Evolutionary conservation across 2,329 filamentous ascomycete species (phyloP), one percentile per base, ranked within the genome.

Genomic region (Fusarium lateritium): DNA sequence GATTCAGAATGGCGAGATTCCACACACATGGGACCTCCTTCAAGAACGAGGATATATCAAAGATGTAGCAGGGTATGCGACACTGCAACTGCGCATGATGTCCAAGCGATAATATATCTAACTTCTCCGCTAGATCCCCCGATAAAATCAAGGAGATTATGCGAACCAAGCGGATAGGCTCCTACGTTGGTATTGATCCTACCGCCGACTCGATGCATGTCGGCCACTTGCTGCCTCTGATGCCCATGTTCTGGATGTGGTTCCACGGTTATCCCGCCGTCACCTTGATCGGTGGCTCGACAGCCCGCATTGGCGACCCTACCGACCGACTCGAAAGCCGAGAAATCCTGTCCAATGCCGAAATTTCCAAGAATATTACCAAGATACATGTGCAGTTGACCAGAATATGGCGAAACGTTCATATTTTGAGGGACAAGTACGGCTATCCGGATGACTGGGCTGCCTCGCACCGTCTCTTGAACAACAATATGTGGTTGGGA

Each of bases 401-500:
- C 73, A 89, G 85, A 71, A 79, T 98, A 44, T 97, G 94, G 88
- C 70, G 76, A 21, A 94, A 94, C 71, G 92, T 94, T 33, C 89
- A 93, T 46, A 73, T 74, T 1, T 86, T 93, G 68, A 92, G 88
- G 7, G 79, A 80, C 55, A 90, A 88, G 69, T 89, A 91, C 75
- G 90, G 91, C 6, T 92, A 89, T 75, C 64, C 86, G 26, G 83
- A 83, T 62, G 82, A 90, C 44, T 90, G 86, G 84, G 84, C 88
- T 6, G 93, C 92, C 83, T 88, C 84, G 67, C 87, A 89, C 56
- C 87, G 86, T 22, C 74, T 98, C 38, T 78, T 90, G 28, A 97
- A 97, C 81, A 99, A 99, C 79, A 91, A 89, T 67, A 84, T 85
- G 50, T 99, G 96, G 96, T 89, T 94, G 82, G 88, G 91, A 70